A percentile compares a stretch with the other conserved stretches of the same genome.
phyloP scores from a whole-genome alignment of 2,329 filamentous ascomycete species.

The Pseudofabraea citricarpa region DNA sequence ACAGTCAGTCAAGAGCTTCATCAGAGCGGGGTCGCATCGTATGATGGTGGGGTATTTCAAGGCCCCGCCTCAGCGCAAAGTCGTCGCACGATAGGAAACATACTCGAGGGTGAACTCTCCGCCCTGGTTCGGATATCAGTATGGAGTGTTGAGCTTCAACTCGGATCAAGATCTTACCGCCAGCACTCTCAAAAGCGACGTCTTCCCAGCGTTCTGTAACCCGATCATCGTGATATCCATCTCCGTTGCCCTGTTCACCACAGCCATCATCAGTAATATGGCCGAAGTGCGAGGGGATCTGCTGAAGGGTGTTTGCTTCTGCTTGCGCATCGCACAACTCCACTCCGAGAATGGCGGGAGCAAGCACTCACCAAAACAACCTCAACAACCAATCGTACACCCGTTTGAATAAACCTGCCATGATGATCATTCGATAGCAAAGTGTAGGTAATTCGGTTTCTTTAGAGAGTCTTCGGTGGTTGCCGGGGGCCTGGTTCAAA shows the following conservation, averaged over 20 bases:
- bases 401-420: slow-evolving; percentile 88
- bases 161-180: slow-evolving; percentile 64
- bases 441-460: neutral
- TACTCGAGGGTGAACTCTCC: slow-evolving; percentile 99
- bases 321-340: slow-evolving; percentile 9
- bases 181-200: slow-evolving; percentile 85
- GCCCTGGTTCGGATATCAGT: slow-evolving; percentile 54
- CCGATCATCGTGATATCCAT: slow-evolving; percentile 99
- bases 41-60: neutral
- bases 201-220: slow-evolving; percentile 96
- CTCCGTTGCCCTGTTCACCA: slow-evolving; percentile 76
- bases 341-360: slow-evolving; percentile 4
- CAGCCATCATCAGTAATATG: slow-evolving; percentile 9
- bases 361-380: slow-evolving; percentile 79
- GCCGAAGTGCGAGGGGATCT: neutral
- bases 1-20: slow-evolving; percentile 30
- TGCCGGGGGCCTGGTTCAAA: slow-evolving; percentile 13
- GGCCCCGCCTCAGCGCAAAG: slow-evolving; percentile 8
- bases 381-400: slow-evolving; percentile 98
- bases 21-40: slow-evolving; percentile 4
- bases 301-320: slow-evolving; percentile 4
- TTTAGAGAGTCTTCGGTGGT: neutral
- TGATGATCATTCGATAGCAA: slow-evolving; percentile 54
- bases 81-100: slow-evolving; percentile 35
- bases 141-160: slow-evolving; percentile 23